Base-by-base conservation (phyloP, 768 basidiomycete species). In the Leccinum variicolor region DNA sequence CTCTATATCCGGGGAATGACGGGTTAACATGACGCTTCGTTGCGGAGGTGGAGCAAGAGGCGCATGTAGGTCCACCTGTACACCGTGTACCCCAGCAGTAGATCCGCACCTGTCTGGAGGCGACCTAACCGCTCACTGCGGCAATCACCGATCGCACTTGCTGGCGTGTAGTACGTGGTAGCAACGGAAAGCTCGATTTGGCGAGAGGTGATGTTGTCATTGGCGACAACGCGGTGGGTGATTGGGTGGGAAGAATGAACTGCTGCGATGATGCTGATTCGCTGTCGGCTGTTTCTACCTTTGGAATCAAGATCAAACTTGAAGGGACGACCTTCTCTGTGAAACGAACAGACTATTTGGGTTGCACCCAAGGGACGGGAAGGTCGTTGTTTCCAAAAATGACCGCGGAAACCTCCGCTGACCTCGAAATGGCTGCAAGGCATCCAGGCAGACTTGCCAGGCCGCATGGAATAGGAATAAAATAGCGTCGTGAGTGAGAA, bases 131-230 rank as follows among this genome's bases (percentile, higher is more conserved):
- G 28, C 28, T 39, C 34, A 47, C 28, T 17, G 5, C 56, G 62
- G 66, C 33, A 56, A 69, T 58, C 64, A 52, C 62, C 59, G 59
- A 17, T 31, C 34, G 25, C 41, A 48, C 33, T 34, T 39, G 39
- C n/a, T 21, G 34, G 49, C 26, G 39, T 50, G 55, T 26, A n/a
- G 25, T 25, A 4, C 14, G 61, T 36, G 41, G 48, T 47, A 41
- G n/a, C 46, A 48, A 58, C 29, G 50, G 15, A 17, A 14, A n/a
- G 36, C 45, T 36, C 25, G 26, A 34, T 45, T 14, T 34, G 19
- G 47, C 48, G 23, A 33, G 55, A 29, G 51, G 15, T 49, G 33
- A 52, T 28, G 57, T 58, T 57, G 64, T 50, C 59, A 57, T 52
- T 53, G 53, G 50, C 52, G 56, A 64, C 59, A n/a, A 34, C 49